Evolutionary conservation across 2,329 filamentous ascomycete genomes (phyloP), one percentile per base, ranked within the genome.

Genomic region (Penicillium aurantiogriseum): DNA sequence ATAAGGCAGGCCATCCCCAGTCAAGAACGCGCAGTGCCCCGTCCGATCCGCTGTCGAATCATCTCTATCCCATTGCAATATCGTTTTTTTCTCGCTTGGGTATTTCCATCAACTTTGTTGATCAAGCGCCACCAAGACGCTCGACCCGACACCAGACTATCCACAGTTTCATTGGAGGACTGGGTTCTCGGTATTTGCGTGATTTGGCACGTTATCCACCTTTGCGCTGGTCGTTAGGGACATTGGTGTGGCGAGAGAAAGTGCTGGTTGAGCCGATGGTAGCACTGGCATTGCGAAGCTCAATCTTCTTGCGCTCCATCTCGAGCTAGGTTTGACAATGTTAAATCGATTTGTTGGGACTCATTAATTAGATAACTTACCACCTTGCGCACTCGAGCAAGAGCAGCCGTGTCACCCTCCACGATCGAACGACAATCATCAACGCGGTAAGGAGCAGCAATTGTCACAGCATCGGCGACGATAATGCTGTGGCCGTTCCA

Each of bases 401-500:
- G 67, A 44, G 77, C 77, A 51, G 75, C 69, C 29, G 71, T 74
- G 57, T 76, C 72, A 50, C 76, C 74, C 21, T 73, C 71, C 21
- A 74, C 69, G 54, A 78, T 56, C 8, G 76, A 59, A 53, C 72
- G 72, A 67, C 84, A 84, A 66, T 83, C 82, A 44, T 85, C 83
- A 23, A 80, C 71, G 7, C 76, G 78, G 68, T 87, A 88, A 2
- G 85, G 85, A 15, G 82, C 75, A 21, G 79, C 72, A 57, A 88
- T 82, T 54, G 84, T 75, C 53, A 87, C 84, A 4, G 81, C 79
- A 63, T 88, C 84, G 51, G 82, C 83, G 47, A 86, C 81, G 53
- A 88, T 77, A 61, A 88, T 87, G 50, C 78, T 78, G 35, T 77
- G 75, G 19, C 81, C 81, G 63, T 84, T 79, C 85, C 85, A 88